A percentile compares a stretch with the other conserved stretches of the same genome.
phyloP scores from a whole-genome alignment of 2,329 filamentous ascomycete genomes.

The Cercospora citrullina region DNA sequence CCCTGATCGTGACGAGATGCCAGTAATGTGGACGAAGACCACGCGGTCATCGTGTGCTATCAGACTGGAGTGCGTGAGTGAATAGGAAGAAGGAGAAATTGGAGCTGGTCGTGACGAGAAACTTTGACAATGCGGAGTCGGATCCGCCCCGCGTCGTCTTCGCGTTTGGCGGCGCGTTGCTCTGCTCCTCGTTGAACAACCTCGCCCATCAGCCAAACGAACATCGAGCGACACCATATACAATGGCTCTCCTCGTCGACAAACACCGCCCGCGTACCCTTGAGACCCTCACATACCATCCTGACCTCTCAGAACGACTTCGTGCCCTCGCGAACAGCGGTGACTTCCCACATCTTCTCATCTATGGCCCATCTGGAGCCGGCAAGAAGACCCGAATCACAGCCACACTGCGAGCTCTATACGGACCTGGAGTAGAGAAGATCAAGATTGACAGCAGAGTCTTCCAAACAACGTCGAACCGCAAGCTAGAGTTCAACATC shows the following conservation, averaged over 20 bases:
- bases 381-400: slow-evolving; percentile 98
- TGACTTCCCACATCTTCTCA: slow-evolving; percentile 95
- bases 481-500: slow-evolving; percentile 99
- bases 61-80: background rate
- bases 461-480: slow-evolving; percentile 90
- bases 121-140: background rate
- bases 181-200: background rate
- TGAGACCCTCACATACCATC: slow-evolving; percentile 80
- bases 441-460: slow-evolving; percentile 98
- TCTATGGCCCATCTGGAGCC: slow-evolving; percentile 94
- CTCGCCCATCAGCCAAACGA: background rate
- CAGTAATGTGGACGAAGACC: background rate
- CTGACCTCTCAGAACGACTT: slow-evolving; percentile 82
- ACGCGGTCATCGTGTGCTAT: too few relatives aligned
- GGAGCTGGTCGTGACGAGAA: background rate
- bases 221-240: background rate
- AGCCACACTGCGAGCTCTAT: slow-evolving; percentile 90
- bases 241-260: slow-evolving; percentile 65
- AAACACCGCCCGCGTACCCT: slow-evolving; percentile 70
- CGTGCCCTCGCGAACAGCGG: slow-evolving; percentile 89
- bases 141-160: background rate
- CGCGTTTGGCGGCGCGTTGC: slow-evolving; percentile 1
- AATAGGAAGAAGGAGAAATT: background rate
- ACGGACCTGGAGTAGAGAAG: slow-evolving; percentile 96
- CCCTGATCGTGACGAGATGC: background rate